phyloP scores from a whole-genome alignment of 2,329 filamentous ascomycete genomes.

The Aspergillus sp. region DNA sequence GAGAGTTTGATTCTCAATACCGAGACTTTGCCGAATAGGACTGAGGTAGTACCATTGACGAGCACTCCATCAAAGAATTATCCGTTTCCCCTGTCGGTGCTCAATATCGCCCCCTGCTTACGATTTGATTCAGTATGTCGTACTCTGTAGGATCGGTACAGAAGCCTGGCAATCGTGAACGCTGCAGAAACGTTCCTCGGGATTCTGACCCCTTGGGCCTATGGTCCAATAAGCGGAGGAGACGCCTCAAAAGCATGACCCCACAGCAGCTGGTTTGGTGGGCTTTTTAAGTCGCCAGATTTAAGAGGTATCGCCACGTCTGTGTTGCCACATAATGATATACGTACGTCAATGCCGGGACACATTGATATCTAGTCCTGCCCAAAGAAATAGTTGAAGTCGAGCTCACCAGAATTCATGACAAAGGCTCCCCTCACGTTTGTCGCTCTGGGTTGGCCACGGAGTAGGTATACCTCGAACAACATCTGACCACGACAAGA shows the following conservation, averaged over 20 bases:
- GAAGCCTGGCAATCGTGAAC: too few species aligned
- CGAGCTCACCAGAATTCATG: too few species aligned
- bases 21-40: background rate
- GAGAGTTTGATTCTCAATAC: background rate
- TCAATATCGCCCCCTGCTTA: background rate
- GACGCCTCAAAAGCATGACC: constrained; percentile 1
- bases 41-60: too few species aligned
- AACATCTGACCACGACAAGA: too few species aligned
- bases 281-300: background rate
- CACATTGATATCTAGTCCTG: background rate
- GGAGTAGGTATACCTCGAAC: too few species aligned
- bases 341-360: background rate
- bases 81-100: background rate
- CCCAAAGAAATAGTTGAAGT: background rate
- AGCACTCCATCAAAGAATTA: too few species aligned
- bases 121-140: background rate
- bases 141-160: background rate
- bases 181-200: background rate
- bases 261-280: background rate
- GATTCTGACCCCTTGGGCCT: background rate
- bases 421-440: too few species aligned
- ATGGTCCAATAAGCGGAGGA: background rate
- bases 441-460: too few species aligned
- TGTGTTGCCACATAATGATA: background rate
- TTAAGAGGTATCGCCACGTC: background rate